Evolutionary conservation across 106 monocot species (phyloP), one percentile per base, ranked within the genome.

Genomic region (Allium cepa): DNA sequence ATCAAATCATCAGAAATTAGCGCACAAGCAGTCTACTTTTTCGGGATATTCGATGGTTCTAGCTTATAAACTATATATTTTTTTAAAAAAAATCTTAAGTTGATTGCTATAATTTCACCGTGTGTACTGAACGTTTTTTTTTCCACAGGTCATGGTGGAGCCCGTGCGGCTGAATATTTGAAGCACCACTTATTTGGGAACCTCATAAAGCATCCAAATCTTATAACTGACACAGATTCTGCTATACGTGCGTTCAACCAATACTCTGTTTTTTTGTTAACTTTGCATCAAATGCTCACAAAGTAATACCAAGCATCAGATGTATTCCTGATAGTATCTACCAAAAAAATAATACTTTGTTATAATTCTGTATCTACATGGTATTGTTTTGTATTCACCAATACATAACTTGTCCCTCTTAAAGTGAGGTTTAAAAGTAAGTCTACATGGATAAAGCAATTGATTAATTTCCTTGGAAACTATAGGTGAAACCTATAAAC

Each of bases 1-100:
- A 71, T 86, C 67, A 94, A 90, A 75, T 67, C 69, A 53, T 70
- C 70, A 45, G 67, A 73, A 71, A 72, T 94, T 64, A 75, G 84
- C 75, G 81, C 81, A 16, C 67, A 86, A 59, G 56, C 72, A 50
- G 77, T 94, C 69, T 77, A 70, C 48, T 76, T 94, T 14, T 94
- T 94, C 59, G 93, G 93, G 56, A 84, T 94, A 68, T 94, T 89
- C 76, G 93, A 94, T 82, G 93, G 93, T 93, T 13, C 63, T 62
- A 36, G 13, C 15, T 60, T 60, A 12, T 22, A 69, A 36, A 36
- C 36, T 36, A 36, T 36, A 36, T 36, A 36, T 36, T 36, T n/a
- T n/a, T n/a, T n/a, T 4, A 36, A 36, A 36, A 36, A 36, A 36
- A 36, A 36, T 4, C 36, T 36, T 36, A 36, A 36, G 36, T 36